Base-by-base conservation (phyloP, 805 yeast genomes). In the Kodamaea hsintzibuensis region DNA sequence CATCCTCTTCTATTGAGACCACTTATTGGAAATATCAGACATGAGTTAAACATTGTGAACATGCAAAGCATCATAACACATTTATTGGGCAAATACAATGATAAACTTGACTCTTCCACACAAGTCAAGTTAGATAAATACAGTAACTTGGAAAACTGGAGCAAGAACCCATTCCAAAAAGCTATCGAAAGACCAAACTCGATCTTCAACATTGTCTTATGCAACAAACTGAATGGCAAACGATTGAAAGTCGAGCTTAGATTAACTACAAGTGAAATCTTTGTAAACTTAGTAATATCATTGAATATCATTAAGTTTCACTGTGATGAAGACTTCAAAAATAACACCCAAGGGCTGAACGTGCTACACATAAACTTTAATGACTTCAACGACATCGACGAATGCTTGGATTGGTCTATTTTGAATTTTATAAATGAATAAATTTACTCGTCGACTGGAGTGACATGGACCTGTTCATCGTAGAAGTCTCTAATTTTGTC, bases 401-500 rank as follows among this genome's bases (percentile, higher is more conserved):
- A 83, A 60, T 82, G 87, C 59, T 62, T 84, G 44, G 76, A 74
- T 46, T 84, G 88, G 88, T 69, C 83, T 0, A 64, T 83, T 1
- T 60, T 67, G 49, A 71, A 68, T 51, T 74, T 74, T 57, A 54
- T 68, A 14, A 56, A 65, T 10, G 60, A 45, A 14, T 51, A 52
- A 53, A 47, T 10, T 22, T 50, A 54, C 16, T 53, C 46, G 17
- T 59, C 67, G 22, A 59, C 65, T 47, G 66, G 71, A 27, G 71
- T 63, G 2, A 74, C 70, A 51, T 65, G 62, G 13, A 72, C 71
- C 52, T 62, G 64, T 39, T 68, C 69, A 47, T 61, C 66, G 35
- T 67, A 71, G 45, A 63, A 67, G 42, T 63, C 62, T 45, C 62
- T 60, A 52, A 73, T 63, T 50, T 69, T 70, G 8, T 70, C 76